phyloP scores from a whole-genome alignment of 2,329 filamentous ascomycete species.

The Ophiosphaerella herpotricha region DNA sequence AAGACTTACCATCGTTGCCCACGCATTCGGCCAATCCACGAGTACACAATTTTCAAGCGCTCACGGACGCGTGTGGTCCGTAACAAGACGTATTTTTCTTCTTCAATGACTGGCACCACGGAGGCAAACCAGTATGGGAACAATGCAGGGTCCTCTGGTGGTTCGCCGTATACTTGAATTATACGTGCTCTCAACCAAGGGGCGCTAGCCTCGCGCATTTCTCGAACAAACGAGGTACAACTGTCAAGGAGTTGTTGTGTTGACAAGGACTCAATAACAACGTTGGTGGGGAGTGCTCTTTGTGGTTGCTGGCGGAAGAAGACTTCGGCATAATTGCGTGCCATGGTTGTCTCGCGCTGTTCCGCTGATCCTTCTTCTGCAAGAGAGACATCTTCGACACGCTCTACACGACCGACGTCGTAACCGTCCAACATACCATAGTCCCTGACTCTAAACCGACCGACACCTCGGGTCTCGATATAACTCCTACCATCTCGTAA shows the following conservation, averaged over 20 bases:
- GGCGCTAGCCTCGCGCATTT: slow-evolving; percentile 70
- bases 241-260: slow-evolving; percentile 72
- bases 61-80: slow-evolving; percentile 76
- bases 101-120: slow-evolving; percentile 75
- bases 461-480: slow-evolving; percentile 76
- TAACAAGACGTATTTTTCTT: slow-evolving; percentile 79
- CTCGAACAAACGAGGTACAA: slow-evolving; percentile 68
- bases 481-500: slow-evolving; percentile 81
- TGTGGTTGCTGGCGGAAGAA: slow-evolving; percentile 42
- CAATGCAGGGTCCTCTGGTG: slow-evolving; percentile 72
- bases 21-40: slow-evolving; percentile 77
- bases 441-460: slow-evolving; percentile 73
- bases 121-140: slow-evolving; percentile 93
- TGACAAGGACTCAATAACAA: slow-evolving; percentile 62
- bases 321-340: slow-evolving; percentile 42
- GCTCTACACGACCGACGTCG: slow-evolving; percentile 73
- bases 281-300: slow-evolving; percentile 23
- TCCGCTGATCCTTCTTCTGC: slow-evolving; percentile 80
- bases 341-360: slow-evolving; percentile 63
- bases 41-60: slow-evolving; percentile 79
- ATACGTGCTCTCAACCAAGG: slow-evolving; percentile 77
- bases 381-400: slow-evolving; percentile 79
- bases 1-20: slow-evolving; percentile 69
- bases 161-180: slow-evolving; percentile 74
- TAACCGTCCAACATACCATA: slow-evolving; percentile 76